A percentile compares a stretch with the other conserved stretches of the same genome.
These are phyloP conservation scores for Nothophaeocryptopus gaeumannii DNA, from an alignment of 2,329 filamentous ascomycete genomes.

Conservation along the genomic window DNA sequence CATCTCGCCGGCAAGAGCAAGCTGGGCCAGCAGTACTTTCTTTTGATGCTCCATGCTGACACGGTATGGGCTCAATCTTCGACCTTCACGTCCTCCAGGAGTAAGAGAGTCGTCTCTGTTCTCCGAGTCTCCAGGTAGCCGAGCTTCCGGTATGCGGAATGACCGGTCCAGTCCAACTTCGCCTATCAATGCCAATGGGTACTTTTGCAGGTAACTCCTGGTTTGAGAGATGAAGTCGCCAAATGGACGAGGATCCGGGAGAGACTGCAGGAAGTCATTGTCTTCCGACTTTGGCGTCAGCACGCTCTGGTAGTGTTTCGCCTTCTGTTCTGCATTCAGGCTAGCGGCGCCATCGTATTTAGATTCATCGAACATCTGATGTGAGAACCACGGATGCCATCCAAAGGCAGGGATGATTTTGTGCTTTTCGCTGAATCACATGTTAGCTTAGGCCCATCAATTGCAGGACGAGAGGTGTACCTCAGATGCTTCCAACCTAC, in stretches of 20 bases:
- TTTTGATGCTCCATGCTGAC: slow-evolving; percentile 69
- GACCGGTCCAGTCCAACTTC: slow-evolving; percentile 76
- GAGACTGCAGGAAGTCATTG: slow-evolving; percentile 45
- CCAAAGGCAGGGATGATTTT: slow-evolving; percentile 71
- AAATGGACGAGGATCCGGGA: slow-evolving; percentile 62
- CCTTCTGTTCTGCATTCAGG: slow-evolving; percentile 46
- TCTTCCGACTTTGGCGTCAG: slow-evolving; percentile 58
- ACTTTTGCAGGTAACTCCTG: slow-evolving; percentile 51
- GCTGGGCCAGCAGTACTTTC: slow-evolving; percentile 62
- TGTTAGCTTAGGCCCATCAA: neutral
- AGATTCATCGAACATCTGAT: slow-evolving; percentile 67
- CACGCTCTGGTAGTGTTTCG: slow-evolving; percentile 64
- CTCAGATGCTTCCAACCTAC: slow-evolving; percentile 30
- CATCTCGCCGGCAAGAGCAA: slow-evolving; percentile 68
- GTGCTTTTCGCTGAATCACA: slow-evolving; percentile 30
- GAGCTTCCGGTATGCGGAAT: slow-evolving; percentile 67
- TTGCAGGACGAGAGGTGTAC: neutral
- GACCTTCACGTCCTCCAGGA: slow-evolving; percentile 67
- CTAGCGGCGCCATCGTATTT: slow-evolving; percentile 31
- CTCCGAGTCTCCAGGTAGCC: slow-evolving; percentile 43
- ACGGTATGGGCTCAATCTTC: slow-evolving; percentile 63
- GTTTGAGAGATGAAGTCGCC: slow-evolving; percentile 59
- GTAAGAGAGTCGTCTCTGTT: slow-evolving; percentile 55
- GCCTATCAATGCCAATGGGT: slow-evolving; percentile 67
- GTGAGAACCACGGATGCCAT: slow-evolving; percentile 84